Evolutionary conservation across 73 alveolate genomes (phyloP), one percentile per base, ranked within the genome.

Genomic region (Paramecium biaurelia): DNA sequence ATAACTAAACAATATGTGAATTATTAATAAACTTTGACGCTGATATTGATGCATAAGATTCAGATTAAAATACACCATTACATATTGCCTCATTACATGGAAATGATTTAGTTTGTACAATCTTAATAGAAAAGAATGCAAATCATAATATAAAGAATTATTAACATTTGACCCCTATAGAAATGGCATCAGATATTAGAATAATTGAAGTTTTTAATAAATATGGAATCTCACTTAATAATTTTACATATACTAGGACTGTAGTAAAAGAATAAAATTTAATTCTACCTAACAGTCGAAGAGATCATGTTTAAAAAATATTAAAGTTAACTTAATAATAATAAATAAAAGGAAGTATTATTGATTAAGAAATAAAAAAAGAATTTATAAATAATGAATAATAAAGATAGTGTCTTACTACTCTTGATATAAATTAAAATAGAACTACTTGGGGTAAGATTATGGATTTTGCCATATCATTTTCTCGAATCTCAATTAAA

Each of bases 371-470:
- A 5, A 47, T 47, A 14, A 47, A 47, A 47, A 14, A 47, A 15
- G 58, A 47, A 12, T 47, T 47, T 0, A 47, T 47, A 21, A 30
- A 56, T 34, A 84, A 24, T 41, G 38, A 43, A 34, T 35, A 21
- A 58, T 28, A 58, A 58, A 24, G 23, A 21, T 21, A 24, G 20
- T 21, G 30, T n/a, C 57, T 30, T 5, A 38, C 56, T 11, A 11
- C 18, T 72, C 11, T 26, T 14, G 57, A 30, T 7, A 21, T 10
- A 1, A 58, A 28, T 38, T 32, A 28, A 45, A 87, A 20, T 24
- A 35, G 93, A 87, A 11, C 92, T 24, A 63, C 93, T 41, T 76
- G 89, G 89, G 68, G 49, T 84, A 87, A 67, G 26, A 34, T 63
- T 3, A 32, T 34, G 76, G 67, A 87, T 56, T 45, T 70, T 35